Conservation (phyloP, 1,284 basidiomycete genomes). For the Ganoderma lucidum region DNA sequence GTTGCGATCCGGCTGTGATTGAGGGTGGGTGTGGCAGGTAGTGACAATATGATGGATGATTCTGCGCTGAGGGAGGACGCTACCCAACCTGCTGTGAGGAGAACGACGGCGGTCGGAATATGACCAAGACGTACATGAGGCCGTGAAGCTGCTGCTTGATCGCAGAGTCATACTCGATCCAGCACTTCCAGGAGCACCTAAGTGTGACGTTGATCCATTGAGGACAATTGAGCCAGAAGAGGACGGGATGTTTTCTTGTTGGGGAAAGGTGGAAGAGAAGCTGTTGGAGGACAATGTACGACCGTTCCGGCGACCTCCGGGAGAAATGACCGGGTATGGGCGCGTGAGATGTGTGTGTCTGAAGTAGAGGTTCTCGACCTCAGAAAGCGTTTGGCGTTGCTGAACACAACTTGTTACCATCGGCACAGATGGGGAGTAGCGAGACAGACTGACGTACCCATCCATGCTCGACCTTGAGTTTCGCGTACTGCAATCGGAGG, state of each 20-base stretch:
- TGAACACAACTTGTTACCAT: conserved; percentile 37
- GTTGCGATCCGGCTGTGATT: conserved; percentile 17
- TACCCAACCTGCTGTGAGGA: conserved; percentile 1
- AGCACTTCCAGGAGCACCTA: background rate
- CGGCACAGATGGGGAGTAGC: background rate
- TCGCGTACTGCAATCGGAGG: conserved; percentile 77
- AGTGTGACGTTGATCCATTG: background rate
- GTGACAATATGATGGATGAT: conserved; percentile 12
- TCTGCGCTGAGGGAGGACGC: conserved; percentile 23
- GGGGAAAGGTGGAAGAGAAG: background rate
- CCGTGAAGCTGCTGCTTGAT: conserved; percentile 9
- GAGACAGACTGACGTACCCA: conserved; percentile 59
- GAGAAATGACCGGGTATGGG: conserved; percentile 33
- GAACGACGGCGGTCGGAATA: background rate
- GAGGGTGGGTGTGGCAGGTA: conserved; percentile 23
- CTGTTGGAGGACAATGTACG: conserved; percentile 19
- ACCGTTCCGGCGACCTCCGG: conserved; percentile 28
- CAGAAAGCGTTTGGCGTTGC: conserved; percentile 79
- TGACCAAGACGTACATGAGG: conserved; percentile 17
- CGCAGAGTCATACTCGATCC: background rate
- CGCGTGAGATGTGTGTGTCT: conserved; percentile 61
- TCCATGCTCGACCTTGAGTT: conserved; percentile 80
- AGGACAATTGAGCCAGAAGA: background rate
- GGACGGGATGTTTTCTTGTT: conserved; percentile 10
- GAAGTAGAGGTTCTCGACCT: conserved; percentile 83